Evolutionary conservation across 2,329 filamentous ascomycete species (phyloP).

Genomic region (Phoma sp.): DNA sequence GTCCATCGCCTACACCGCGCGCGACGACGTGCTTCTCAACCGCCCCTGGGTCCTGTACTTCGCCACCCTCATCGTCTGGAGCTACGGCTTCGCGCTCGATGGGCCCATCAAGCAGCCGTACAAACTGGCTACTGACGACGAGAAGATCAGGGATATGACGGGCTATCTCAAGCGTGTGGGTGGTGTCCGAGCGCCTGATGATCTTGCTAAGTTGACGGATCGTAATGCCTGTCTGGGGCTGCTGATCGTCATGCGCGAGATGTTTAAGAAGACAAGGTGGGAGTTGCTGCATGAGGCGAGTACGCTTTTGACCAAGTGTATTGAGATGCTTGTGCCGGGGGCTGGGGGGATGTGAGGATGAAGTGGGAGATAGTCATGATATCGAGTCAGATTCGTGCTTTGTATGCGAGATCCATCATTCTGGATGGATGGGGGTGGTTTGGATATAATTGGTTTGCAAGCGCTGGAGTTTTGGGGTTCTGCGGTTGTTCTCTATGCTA

Average conservation of each 20-base stretch:
- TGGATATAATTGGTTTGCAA: background rate
- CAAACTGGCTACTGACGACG: slow-evolving; percentile 64
- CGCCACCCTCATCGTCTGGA: slow-evolving; percentile 90
- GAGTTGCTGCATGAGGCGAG: slow-evolving; percentile 89
- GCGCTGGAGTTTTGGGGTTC: background rate
- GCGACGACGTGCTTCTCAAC: slow-evolving; percentile 88
- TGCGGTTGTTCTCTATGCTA: no score
- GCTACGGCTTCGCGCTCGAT: slow-evolving; percentile 89
- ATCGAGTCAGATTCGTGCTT: no score
- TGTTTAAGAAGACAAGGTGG: slow-evolving; percentile 85
- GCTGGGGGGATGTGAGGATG: slow-evolving; percentile 10
- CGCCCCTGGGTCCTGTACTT: slow-evolving; percentile 96
- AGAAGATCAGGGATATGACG: slow-evolving; percentile 79
- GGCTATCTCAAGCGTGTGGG: slow-evolving; percentile 76
- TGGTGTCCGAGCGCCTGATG: slow-evolving; percentile 74
- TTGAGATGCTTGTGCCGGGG: slow-evolving; percentile 61
- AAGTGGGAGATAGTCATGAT: no score
- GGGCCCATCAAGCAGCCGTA: slow-evolving; percentile 67
- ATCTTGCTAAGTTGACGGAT: slow-evolving; percentile 73
- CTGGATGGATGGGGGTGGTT: background rate
- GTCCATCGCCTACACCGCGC: slow-evolving; percentile 70
- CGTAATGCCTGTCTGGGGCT: slow-evolving; percentile 84
- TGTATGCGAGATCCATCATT: no score
- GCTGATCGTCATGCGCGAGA: slow-evolving; percentile 79
- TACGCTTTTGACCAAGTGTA: slow-evolving; percentile 79